These are phyloP conservation scores for Discostella pseudostelligera DNA, from an alignment of 108 stramenopile species.

Conservation along the genomic window DNA sequence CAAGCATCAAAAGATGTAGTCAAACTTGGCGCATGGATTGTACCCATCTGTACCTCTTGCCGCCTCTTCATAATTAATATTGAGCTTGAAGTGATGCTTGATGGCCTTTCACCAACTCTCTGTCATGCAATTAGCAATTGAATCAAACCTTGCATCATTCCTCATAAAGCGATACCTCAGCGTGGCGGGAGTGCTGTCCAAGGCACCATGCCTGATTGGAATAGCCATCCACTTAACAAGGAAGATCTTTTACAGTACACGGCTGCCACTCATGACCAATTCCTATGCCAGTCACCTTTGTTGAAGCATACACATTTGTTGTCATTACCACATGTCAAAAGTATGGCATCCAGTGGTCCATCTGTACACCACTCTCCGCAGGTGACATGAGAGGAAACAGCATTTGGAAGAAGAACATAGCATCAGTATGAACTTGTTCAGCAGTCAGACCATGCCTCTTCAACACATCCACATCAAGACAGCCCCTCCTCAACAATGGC, in stretches of 20 bases:
- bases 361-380: slow-evolving; percentile 2
- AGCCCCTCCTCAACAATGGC: background rate
- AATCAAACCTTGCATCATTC: too few relatives aligned
- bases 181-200: background rate
- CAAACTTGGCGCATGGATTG: background rate
- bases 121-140: too few relatives aligned
- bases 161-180: too few relatives aligned
- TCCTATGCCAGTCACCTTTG: background rate
- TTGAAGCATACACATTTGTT: background rate
- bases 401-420: slow-evolving; percentile 18
- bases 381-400: slow-evolving; percentile 9
- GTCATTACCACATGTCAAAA: background rate
- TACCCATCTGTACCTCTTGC: background rate
- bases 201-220: background rate
- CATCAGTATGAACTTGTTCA: background rate
- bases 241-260: too few relatives aligned
- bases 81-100: background rate
- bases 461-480: background rate
- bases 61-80: background rate
- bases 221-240: too few relatives aligned
- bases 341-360: slow-evolving; percentile 16
- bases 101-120: background rate
- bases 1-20: background rate
- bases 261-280: background rate
- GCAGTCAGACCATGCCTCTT: slow-evolving; percentile 1